Evolutionary conservation across 2,329 filamentous ascomycete genomes (phyloP), one percentile per base, ranked within the genome.

Genomic region (Penicillium italicum): DNA sequence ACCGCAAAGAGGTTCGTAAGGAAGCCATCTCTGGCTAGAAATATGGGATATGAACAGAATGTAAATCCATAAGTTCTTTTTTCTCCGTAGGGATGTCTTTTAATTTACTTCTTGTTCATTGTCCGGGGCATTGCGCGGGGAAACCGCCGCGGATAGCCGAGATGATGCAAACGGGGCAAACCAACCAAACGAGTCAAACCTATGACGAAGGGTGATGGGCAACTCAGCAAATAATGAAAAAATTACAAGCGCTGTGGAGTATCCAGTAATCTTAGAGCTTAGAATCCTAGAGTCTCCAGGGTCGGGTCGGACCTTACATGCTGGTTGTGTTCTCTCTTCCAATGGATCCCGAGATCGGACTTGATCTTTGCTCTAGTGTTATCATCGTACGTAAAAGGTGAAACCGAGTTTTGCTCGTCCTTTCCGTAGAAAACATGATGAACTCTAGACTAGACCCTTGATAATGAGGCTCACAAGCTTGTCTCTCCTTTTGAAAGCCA

Each of bases 141-240:
- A 60, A 65, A 55, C 34, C 55, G 44, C 67, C 66, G 66, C 56
- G 66, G 56, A 63, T 68, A 69, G 63, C 67, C 66, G 66, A 64
- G 43, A 22, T 28, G 5, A n/a, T 58, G 49, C 61, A 63, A 62
- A 63, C 45, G 16, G 28, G 11, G 12, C 59, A 63, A 63, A 63
- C 58, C 0, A 2, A 9, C 12, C 49, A 49, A 51, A 62, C 53
- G 0, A 11, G 3, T 38, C 49, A 45, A 53, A 59, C 33, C 22
- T 53, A 60, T 60, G 57, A 58, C 57, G 57, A 42, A 14, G 31
- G 30, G 16, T n/a, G 30, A 33, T 18, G 16, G 16, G 14, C 3
- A 28, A 18, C 16, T 3, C 10, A 28, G 41, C 18, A 28, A 12
- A 12, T 28, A 28, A 30, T 28, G 14, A 8, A n/a, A 18, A 37